Evolutionary conservation across 208 protist species (phyloP).

Genomic region (Crithidia brevicula): DNA sequence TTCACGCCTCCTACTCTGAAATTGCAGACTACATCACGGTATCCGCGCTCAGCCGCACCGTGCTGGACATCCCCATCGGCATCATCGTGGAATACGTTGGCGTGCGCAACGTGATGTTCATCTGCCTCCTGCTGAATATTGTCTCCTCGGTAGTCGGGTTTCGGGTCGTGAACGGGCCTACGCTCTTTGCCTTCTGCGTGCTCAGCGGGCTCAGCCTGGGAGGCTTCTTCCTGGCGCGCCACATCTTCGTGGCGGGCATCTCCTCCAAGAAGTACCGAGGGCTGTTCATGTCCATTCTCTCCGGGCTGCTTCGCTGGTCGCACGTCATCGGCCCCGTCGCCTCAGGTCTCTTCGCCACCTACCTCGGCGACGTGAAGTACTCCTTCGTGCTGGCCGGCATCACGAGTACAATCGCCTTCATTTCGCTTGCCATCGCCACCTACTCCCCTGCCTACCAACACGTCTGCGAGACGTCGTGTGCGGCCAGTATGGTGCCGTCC

Average conservation of each 20-base stretch:
- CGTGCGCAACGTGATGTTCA: slow-evolving; percentile 66
- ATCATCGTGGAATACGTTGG: slow-evolving; percentile 71
- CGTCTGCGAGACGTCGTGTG: slow-evolving; percentile 24
- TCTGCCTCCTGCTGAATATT: slow-evolving; percentile 53
- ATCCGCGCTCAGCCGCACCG: slow-evolving; percentile 49
- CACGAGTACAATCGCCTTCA: slow-evolving; percentile 37
- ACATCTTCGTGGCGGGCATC: slow-evolving; percentile 79
- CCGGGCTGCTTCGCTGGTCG: slow-evolving; percentile 74
- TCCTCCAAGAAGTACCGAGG: slow-evolving; percentile 76
- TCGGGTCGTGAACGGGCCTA: slow-evolving; percentile 15
- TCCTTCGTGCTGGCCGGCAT: slow-evolving; percentile 62
- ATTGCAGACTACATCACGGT: slow-evolving; percentile 74
- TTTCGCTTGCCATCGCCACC: slow-evolving; percentile 33
- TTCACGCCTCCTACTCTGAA: slow-evolving; percentile 39
- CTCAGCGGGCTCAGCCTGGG: slow-evolving; percentile 75
- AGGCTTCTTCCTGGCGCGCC: slow-evolving; percentile 78
- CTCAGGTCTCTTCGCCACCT: slow-evolving; percentile 50
- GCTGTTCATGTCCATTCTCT: slow-evolving; percentile 75
- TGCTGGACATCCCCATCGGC: slow-evolving; percentile 72
- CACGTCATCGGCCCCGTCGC: slow-evolving; percentile 75
- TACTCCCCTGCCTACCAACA: slow-evolving; percentile 23
- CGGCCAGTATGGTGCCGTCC: slow-evolving; percentile 15
- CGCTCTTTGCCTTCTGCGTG: slow-evolving; percentile 54
- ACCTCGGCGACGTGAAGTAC: slow-evolving; percentile 45
- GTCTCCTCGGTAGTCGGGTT: slow-evolving; percentile 41